Conservation (phyloP, 176 grass and related monocot species). For the Rhynchospora breviuscula region DNA sequence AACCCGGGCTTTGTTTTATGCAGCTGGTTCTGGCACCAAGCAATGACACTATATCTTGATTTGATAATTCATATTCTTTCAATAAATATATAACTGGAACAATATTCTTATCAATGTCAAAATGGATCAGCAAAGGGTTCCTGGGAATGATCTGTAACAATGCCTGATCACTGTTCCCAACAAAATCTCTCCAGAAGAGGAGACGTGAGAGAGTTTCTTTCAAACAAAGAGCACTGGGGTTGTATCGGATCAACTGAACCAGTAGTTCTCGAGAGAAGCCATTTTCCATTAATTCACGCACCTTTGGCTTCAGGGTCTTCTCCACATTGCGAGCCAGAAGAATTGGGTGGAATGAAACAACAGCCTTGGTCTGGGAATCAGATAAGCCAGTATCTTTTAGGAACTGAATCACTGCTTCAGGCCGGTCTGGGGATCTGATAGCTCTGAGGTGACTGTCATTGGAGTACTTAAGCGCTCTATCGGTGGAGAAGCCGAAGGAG, state of each 20-base stretch:
- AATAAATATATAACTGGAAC: not conserved
- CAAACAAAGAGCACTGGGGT: not conserved
- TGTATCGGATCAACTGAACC: slow-evolving; percentile 7
- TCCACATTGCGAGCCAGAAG: not conserved
- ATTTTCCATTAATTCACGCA: not conserved
- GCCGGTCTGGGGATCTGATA: not conserved
- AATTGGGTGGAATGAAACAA: not conserved
- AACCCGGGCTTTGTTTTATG: not conserved
- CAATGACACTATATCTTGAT: not conserved
- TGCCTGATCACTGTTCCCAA: not conserved
- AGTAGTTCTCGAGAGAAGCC: not conserved
- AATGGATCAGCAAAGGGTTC: not conserved
- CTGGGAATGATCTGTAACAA: not conserved
- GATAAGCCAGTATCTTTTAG: not conserved
- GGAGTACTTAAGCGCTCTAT: not conserved
- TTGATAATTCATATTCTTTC: not conserved
- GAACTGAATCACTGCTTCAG: not conserved
- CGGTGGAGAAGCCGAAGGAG: not conserved
- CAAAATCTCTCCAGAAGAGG: slow-evolving; percentile 14
- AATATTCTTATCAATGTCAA: not conserved
- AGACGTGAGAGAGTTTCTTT: not conserved
- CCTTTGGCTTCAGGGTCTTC: slow-evolving; percentile 11
- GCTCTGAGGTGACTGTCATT: not conserved
- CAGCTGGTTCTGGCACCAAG: not conserved
- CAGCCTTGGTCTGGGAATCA: not conserved